Base-by-base conservation (phyloP, 2,329 filamentous ascomycete genomes). In the Epichloe aotearoae region DNA sequence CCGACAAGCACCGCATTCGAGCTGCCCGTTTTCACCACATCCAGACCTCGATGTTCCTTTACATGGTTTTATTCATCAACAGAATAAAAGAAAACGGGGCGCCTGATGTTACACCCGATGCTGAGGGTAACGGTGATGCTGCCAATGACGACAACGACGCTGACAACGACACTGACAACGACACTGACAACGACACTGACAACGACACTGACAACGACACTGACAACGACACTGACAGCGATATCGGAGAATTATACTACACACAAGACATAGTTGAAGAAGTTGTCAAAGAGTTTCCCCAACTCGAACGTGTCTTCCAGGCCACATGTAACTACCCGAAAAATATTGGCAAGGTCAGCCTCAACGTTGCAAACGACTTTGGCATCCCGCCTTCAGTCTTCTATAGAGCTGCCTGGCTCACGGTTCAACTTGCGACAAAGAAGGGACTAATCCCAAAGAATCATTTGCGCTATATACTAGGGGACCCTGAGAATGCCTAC, bases 11-110 rank as follows among this genome's bases (percentile, higher is more conserved):
- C n/a, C 40, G 20, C 40, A 43, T 43, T 17, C 6, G n/a, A 26
- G 41, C 41, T 17, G 20, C 19, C 20, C 20, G 10, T n/a, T 26
- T 43, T 4, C 11, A 43, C 10, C 10, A 15, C 15, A 19, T 19
- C 2, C n/a, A 17, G 15, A 17, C 17, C 17, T 4, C 2, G 15
- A n/a, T 10, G 10, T 11, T 41, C 2, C 0, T 41, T 17, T 5
- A 4, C 39, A 10, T 19, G 15, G 39, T 41, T 19, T 3, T 30
- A 6, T 10, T 30, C 26, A 30, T 30, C 26, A 10, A 0, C 8
- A 0, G 0, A 10, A 2, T 8, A 1, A 30, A 30, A 8, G 1
- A 0, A 30, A 10, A 10, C 26, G 7, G 8, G 26, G 26, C 26
- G 26, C 8, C 26, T 30, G 26, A 3, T 10, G 26, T 30, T 30